Conservation (phyloP, 495 filamentous ascomycete genomes). For the Annulohypoxylon maeteangense region DNA sequence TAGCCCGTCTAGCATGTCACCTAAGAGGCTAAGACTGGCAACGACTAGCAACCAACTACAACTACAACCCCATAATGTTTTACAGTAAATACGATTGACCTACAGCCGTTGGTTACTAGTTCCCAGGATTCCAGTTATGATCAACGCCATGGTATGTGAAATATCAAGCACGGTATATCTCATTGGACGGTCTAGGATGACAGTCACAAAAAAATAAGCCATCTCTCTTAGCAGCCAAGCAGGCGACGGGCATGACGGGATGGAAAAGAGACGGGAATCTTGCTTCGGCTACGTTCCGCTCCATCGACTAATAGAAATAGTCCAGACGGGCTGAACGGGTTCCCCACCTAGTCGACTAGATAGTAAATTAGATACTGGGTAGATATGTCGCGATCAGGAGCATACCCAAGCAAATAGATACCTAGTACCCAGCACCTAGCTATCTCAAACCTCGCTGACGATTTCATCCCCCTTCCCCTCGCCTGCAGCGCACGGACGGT, state of each 20-base stretch:
- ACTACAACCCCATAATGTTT: constrained; percentile 2
- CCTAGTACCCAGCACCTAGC: background rate
- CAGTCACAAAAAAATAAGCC: constrained; percentile 9
- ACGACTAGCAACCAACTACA: constrained; percentile 6
- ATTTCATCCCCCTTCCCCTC: background rate
- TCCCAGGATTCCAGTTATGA: background rate
- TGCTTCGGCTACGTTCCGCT: constrained; percentile 39
- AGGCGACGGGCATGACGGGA: constrained; percentile 11
- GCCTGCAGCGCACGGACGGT: constrained; percentile 11
- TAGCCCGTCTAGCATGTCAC: constrained; percentile 3
- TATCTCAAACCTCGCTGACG: constrained; percentile 10
- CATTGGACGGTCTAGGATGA: background rate
- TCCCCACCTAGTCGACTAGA: constrained; percentile 5
- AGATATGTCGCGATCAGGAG: constrained; percentile 17
- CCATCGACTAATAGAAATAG: constrained; percentile 25
- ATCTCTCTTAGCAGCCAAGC: constrained; percentile 5
- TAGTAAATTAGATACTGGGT: constrained; percentile 2
- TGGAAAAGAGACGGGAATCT: constrained; percentile 19
- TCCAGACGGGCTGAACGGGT: constrained; percentile 22
- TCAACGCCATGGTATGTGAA: background rate
- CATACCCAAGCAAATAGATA: background rate
- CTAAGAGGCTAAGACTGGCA: background rate
- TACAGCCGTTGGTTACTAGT: background rate
- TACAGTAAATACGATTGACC: background rate
- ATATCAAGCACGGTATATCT: background rate